Conservation (phyloP, 441 rosid genomes). For the Macaranga tanarius region DNA sequence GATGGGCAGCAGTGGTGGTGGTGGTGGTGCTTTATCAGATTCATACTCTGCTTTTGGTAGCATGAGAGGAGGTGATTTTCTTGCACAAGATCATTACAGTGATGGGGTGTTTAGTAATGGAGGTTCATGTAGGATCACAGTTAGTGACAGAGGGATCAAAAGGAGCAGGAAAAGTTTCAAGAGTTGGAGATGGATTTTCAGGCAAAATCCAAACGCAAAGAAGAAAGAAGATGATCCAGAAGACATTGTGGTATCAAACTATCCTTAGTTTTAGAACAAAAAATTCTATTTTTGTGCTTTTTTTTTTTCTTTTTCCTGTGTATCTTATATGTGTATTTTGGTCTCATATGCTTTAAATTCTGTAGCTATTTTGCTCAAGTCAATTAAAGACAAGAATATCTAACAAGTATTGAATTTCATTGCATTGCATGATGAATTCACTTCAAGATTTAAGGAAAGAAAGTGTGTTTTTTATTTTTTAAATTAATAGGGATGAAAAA, state of each 20-base stretch:
- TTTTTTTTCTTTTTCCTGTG: background rate
- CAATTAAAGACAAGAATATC: background rate
- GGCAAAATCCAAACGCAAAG: conserved; percentile 50
- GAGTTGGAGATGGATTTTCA: conserved; percentile 96
- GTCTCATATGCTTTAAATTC: background rate
- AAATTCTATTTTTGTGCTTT: conserved; percentile 1
- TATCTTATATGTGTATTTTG: conserved; percentile 16
- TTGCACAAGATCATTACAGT: conserved; percentile 22
- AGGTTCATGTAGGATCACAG: conserved; percentile 65
- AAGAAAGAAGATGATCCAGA: conserved; percentile 38
- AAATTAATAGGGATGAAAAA: too few relatives aligned
- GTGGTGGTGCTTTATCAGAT: conserved; percentile 29
- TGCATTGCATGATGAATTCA: conserved; percentile 5
- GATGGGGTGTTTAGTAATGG: conserved; percentile 38
- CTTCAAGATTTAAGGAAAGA: background rate
- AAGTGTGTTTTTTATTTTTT: too few relatives aligned
- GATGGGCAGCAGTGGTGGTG: conserved; percentile 22
- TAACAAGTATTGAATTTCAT: conserved; percentile 2
- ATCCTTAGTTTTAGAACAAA: conserved; percentile 14
- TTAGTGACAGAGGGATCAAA: conserved; percentile 61
- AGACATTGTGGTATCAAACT: conserved; percentile 32
- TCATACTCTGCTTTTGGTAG: conserved; percentile 53
- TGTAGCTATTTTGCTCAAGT: conserved; percentile 24
- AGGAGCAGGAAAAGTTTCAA: conserved; percentile 85
- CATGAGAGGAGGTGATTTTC: conserved; percentile 40